A percentile compares a stretch with the other conserved stretches of the same genome.
phyloP scores from a whole-genome alignment of 768 basidiomycete species.

The Trametes meyenii region DNA sequence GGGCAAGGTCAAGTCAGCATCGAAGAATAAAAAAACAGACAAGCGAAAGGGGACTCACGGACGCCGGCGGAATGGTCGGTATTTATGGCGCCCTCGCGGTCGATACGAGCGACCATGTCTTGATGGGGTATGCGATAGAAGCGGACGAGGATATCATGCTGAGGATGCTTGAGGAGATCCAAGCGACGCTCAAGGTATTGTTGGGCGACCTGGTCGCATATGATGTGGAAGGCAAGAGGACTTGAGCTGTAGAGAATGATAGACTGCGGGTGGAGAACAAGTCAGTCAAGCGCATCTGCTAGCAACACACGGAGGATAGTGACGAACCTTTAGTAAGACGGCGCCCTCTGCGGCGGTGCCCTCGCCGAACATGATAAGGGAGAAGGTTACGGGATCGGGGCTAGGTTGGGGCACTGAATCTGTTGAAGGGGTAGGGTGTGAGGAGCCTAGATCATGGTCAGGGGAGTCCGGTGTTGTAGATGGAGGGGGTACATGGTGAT shows the following conservation, averaged over 20 bases:
- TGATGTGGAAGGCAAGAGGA: constrained; percentile 28
- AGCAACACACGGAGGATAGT: neutral
- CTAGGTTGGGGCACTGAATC: neutral
- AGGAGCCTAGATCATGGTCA: neutral
- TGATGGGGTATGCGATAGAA: constrained; percentile 47
- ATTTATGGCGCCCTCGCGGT: constrained; percentile 48
- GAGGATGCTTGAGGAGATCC: constrained; percentile 42
- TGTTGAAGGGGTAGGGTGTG: neutral
- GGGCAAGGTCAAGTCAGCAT: neutral
- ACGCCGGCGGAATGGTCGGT: constrained; percentile 52
- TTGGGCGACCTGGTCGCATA: constrained; percentile 49
- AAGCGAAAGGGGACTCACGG: constrained; percentile 39
- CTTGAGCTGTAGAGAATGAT: constrained; percentile 28
- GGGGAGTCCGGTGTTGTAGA: neutral
- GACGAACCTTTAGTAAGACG: constrained; percentile 44
- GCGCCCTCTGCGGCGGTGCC: constrained; percentile 46
- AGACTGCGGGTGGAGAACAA: constrained; percentile 21
- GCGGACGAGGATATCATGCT: constrained; percentile 40
- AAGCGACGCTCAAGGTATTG: constrained; percentile 42
- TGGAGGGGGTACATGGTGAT: neutral
- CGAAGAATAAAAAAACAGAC: neutral
- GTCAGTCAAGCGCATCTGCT: too few species aligned
- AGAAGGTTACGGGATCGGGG: constrained; percentile 43
- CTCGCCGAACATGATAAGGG: constrained; percentile 48
- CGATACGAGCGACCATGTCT: constrained; percentile 45